These are phyloP conservation scores for Penicillium simplicissimum DNA, from an alignment of 495 filamentous ascomycete species.

Conservation along the genomic window DNA sequence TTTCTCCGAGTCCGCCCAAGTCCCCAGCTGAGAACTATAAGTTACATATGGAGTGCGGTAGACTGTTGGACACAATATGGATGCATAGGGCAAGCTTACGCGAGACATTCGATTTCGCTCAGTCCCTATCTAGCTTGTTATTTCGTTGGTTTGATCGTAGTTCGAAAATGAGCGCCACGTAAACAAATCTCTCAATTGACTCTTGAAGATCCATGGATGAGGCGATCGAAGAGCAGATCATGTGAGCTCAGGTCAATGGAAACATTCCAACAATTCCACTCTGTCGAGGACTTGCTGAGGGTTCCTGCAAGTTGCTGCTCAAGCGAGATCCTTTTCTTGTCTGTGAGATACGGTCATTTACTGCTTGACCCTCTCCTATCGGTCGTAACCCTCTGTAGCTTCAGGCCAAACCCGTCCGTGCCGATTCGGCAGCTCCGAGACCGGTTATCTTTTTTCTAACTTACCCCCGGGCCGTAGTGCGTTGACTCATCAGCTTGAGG, in stretches of 20 bases:
- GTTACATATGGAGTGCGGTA: not conserved
- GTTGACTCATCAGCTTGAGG: not conserved
- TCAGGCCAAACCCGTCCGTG: constrained; percentile 13
- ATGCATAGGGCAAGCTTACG: not conserved
- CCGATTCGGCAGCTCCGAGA: constrained; percentile 25
- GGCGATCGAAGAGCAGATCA: not conserved
- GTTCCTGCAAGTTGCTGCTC: not conserved
- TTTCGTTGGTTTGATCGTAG: not conserved
- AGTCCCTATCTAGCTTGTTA: not conserved
- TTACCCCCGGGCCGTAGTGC: too few species aligned
- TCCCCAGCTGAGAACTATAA: not conserved
- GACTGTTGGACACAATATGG: not conserved
- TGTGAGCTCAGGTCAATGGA: constrained; percentile 2
- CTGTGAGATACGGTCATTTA: not conserved
- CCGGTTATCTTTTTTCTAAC: constrained; percentile 28
- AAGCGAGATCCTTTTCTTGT: not conserved
- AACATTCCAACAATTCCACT: not conserved
- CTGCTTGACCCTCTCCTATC: constrained; percentile 3
- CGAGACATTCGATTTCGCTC: constrained; percentile 1
- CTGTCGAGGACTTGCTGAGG: not conserved
- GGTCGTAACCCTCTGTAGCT: constrained; percentile 4
- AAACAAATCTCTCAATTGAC: constrained; percentile 3
- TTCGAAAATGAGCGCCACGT: not conserved
- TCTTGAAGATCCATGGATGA: constrained; percentile 3
- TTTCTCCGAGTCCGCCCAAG: constrained; percentile 43